Base-by-base conservation (phyloP, 2,329 filamentous ascomycete genomes). In the Trichoderma breve region DNA sequence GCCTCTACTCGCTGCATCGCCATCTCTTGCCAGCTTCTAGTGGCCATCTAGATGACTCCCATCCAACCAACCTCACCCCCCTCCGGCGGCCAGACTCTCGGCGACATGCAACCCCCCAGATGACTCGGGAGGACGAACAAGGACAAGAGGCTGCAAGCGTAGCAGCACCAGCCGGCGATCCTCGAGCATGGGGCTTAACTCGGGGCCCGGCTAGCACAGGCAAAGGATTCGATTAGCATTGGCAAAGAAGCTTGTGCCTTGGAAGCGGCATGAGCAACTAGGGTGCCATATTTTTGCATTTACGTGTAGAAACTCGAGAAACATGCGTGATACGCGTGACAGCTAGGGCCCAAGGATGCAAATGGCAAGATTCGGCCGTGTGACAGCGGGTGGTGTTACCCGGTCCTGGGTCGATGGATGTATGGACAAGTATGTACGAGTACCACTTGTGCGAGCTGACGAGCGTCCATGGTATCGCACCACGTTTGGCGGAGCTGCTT, bases 51-150 rank as follows among this genome's bases (percentile, higher is more conserved):
- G 68, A 71, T 51, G 68, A 30, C 39, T 32, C 32, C 55, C 26
- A 32, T 6, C 30, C 39, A 24, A 24, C 55, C 26, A 32, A 2
- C 30, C 36, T 32, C 55, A 28, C 57, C 28, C 57, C 66, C 69
- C 32, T 43, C 72, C 61, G 30, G 66, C 74, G 74, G 74, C 70
- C 70, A 70, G 72, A 74, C 73, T 73, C 74, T 75, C 74, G 74
- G 74, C 73, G 74, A 67, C 74, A 75, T 75, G 73, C 74, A 71
- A 51, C 53, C 66, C 43, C 30, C 61, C 53, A 32, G 51, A 58
- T 72, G 57, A 30, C 64, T 63, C 30, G 62, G 28, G 43, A 57
- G 43, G 30, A 21, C 51, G 30, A 55, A 66, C 15, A 55, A 32
- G 32, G 53, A 51, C 34, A 67, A 58, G 43, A 55, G 53, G 39